Evolutionary conservation across 805 yeast genomes (phyloP), one percentile per base, ranked within the genome.

Genomic region (Kodamaea laetipori): DNA sequence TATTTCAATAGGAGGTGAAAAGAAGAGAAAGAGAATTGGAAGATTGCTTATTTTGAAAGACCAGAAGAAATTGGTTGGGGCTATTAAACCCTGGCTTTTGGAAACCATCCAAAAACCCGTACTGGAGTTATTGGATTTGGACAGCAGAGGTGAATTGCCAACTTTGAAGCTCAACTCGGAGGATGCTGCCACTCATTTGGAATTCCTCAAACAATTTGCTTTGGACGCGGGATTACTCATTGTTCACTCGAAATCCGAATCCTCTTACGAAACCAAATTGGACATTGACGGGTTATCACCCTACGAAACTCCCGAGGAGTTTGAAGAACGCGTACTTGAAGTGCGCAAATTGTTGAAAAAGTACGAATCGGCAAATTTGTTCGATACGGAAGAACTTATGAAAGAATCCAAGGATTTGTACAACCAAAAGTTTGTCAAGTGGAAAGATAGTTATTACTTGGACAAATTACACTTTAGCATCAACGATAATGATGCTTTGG

Each of bases 381-480:
- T 82, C 50, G 87, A 82, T 50, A 82, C 81, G 51, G 81, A 80
- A 49, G 74, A 73, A 47, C 60, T 71, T 45, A 55, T 74, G 61
- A 65, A 71, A 50, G 69, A 71, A 41, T 56, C 61, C 49, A 81
- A 83, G 50, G 77, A 77, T 43, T 65, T 87, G 25, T 88, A 92
- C 61, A 80, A 83, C 54, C 73, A 76, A 26, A 86, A 88, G 60
- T 90, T 90, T 57, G 74, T 78, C 44, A 63, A 69, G 27, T 94
- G 97, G 96, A 90, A 90, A 64, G 83, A 84, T 56, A 63, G 74
- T n/a, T 94, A 94, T 61, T 94, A 94, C 64, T 76, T 78, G 48
- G 79, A 80, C n/a, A 94, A 94, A 59, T 71, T 94, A 48, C 80
- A 78, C 2, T 88, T 88, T 49, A 73, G 83, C 4, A 72, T 82